Base-by-base conservation (phyloP, 2,329 filamentous ascomycete species). In the Ophiostoma australiae region DNA sequence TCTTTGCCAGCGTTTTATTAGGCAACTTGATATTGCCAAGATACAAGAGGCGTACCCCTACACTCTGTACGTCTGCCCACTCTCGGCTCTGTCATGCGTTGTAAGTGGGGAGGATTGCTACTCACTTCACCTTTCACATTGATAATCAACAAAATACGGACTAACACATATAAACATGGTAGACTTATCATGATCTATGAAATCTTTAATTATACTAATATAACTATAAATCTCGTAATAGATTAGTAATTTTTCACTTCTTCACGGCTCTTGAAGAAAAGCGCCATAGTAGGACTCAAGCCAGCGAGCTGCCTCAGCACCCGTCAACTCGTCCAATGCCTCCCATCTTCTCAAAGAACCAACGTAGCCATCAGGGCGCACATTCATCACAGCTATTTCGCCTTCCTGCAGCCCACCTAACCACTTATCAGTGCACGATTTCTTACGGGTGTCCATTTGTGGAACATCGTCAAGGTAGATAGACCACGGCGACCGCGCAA, bases 291-390 rank as follows among this genome's bases (percentile, higher is more conserved):
- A 67, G 1, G 66, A 44, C 15, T 67, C 66, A n/a, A 67, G n/a
- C 66, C 66, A 67, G 37, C 39, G 66, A 27, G 35, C 66, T 15
- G 66, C 66, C 37, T 67, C 66, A 4, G 37, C 37, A 5, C 66
- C 66, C 5, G 39, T 48, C 11, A 11, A 15, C 10, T 8, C 37
- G 8, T 48, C 66, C 4, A 15, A 13, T 66, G 23, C 15, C 39
- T 48, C 66, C 66, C 66, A 86, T 39, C 82, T 78, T 41, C 83
- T 80, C 23, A 91, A 78, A 17, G 84, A 86, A 1, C 90, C 90
- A 3, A 92, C 86, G 77, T 92, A 93, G 13, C 90, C 90, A 78
- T 93, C 90, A 0, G 90, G 90, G 7, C 90, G 84, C 0, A 92
- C 87, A 74, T 90, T 89, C 37, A 90, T 81, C 35, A 92, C 84